These are phyloP conservation scores for Tulasnella sp. DNA, from an alignment of 768 basidiomycete species.

Conservation along the genomic window DNA sequence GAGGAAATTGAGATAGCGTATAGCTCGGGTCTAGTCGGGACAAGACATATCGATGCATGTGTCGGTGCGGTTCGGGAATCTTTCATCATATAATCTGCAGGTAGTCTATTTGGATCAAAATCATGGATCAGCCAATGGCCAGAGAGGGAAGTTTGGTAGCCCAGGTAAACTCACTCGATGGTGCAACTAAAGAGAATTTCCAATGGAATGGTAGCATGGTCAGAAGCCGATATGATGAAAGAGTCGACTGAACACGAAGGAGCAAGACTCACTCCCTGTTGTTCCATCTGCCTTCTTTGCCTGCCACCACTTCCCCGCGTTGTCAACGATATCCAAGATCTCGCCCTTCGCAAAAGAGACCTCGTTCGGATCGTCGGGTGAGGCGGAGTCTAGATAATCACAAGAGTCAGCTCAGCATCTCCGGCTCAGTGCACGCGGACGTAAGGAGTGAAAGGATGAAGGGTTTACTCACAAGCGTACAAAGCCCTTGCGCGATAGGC, in stretches of 20 bases:
- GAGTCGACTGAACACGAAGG: not conserved
- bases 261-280: conserved; percentile 20
- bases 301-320: conserved; percentile 91
- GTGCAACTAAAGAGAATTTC: conserved; percentile 14
- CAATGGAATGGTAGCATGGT: conserved; percentile 2
- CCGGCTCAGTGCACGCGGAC: not conserved
- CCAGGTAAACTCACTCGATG: conserved; percentile 18
- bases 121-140: not conserved
- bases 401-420: conserved; percentile 20
- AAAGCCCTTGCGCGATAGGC: conserved; percentile 76
- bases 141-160: not conserved
- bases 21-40: not conserved
- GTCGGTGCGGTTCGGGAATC: not conserved
- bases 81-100: conserved; percentile 17
- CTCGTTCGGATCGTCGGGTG: conserved; percentile 90
- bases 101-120: conserved; percentile 12
- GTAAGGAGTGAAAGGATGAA: not conserved
- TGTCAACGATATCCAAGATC: conserved; percentile 83
- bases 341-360: conserved; percentile 90
- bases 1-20: not conserved
- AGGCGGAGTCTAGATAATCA: conserved; percentile 66
- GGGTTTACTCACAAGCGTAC: conserved; percentile 61
- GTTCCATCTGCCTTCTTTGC: conserved; percentile 64
- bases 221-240: not conserved
- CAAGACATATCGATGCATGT: not conserved